Base-by-base conservation (phyloP, 768 basidiomycete genomes). In the Lactarius pseudohatsudake region DNA sequence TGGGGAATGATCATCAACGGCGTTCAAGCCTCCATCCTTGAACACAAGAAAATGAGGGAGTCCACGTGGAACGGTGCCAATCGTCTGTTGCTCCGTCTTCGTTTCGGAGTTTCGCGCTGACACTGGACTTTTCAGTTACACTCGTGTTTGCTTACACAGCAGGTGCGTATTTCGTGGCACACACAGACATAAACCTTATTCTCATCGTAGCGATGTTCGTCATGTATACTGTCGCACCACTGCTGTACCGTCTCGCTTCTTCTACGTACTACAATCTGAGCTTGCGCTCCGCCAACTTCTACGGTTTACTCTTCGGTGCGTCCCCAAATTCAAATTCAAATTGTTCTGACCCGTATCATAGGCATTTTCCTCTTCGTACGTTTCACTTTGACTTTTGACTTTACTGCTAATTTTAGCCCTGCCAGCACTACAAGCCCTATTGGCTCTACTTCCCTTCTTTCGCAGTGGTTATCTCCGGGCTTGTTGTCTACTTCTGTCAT, bases 371-470 rank as follows among this genome's bases (percentile, higher is more conserved):
- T 85, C 67, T 85, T 80, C 75, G 84, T 85, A 72, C 74, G 79
- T 74, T 26, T 20, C 32, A 10, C 55, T 26, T 38, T 57, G 20
- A n/a, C 36, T 61, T 9, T 40, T 41, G 22, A 54, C n/a, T 40
- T 32, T 22, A 40, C 20, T 60, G 50, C 53, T 65, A n/a, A 50
- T 4, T 34, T 59, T 16, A 30, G 32, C 9, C 45, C 57, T 45
- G 64, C 61, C 70, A 94, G 92, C 88, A 92, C 70, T 94, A 85
- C 78, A 76, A 78, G 55, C 93, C 93, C 4, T 94, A 85, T 80
- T 95, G 92, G 92, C 82, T 95, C 18, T 94, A 95, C 81, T 95
- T 95, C 77, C 79, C 88, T 67, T 83, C 93, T 0, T 95, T 90
- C 71, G 81, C 77, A 0, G 79, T 94, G 11, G 85, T 93, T 65